Percentiles rank a stretch among this genome's conserved stretches.
Conservation (phyloP, 169 alveolate species). For the Eimeria acervulina region DNA sequence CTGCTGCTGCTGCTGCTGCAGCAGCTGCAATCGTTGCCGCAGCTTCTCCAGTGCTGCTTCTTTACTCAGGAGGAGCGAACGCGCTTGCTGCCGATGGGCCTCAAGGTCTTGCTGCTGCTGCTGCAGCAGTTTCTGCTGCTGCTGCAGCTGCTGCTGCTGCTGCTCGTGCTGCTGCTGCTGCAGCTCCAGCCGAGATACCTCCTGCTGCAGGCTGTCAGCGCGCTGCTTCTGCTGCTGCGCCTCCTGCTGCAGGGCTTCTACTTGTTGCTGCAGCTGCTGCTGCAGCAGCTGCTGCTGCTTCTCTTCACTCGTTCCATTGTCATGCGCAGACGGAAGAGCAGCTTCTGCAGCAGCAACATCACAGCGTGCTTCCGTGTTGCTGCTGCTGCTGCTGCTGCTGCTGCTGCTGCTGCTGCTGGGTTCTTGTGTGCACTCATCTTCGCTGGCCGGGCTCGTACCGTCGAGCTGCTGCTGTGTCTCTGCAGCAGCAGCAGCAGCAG, state of each 20-base stretch:
- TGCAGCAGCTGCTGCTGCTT: constrained; percentile 29
- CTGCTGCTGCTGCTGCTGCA: constrained; percentile 54
- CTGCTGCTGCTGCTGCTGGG: constrained; percentile 20
- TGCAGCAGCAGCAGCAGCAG: neutral
- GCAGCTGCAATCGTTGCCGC: constrained; percentile 34
- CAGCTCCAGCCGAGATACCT: constrained; percentile 3
- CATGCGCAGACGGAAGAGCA: neutral
- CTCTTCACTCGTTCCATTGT: neutral
- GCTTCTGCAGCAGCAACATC: neutral
- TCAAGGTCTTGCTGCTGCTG: too few relatives aligned
- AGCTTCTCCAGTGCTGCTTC: neutral
- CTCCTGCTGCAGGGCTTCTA: constrained; percentile 16
- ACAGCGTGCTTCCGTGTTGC: too few relatives aligned
- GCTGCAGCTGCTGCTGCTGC: neutral
- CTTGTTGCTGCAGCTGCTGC: neutral
- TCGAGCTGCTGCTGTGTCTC: neutral
- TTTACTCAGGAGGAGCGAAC: neutral
- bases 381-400: constrained; percentile 17
- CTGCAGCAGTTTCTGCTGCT: too few relatives aligned
- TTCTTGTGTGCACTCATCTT: neutral
- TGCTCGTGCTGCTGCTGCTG: constrained; percentile 38
- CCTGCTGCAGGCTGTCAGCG: constrained; percentile 41
- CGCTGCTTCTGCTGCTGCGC: constrained; percentile 20
- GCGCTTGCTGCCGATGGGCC: constrained; percentile 14
- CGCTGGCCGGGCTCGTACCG: neutral